phyloP scores from a whole-genome alignment of 306 rosid species.

The Prunus davidiana region DNA sequence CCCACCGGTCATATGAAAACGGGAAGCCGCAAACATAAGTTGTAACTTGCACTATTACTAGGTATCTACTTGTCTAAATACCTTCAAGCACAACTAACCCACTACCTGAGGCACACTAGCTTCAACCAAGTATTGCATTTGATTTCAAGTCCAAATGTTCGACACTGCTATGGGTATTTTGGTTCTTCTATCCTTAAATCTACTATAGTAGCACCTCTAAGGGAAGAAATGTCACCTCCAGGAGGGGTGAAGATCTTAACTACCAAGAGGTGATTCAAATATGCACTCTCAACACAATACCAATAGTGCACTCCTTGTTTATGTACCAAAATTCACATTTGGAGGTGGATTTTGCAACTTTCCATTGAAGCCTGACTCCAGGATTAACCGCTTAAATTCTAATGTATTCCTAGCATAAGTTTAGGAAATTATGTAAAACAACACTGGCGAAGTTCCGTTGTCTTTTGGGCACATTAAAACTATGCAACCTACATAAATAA shows the following conservation, averaged over 20 bases:
- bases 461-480: background rate
- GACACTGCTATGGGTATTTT: background rate
- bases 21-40: background rate
- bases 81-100: background rate
- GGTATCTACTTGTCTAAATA: background rate
- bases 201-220: background rate
- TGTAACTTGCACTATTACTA: background rate
- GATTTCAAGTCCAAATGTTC: background rate
- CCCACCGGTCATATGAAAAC: background rate
- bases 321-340: background rate
- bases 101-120: background rate
- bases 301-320: background rate
- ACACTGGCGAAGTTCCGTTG: background rate
- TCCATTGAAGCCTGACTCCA: background rate
- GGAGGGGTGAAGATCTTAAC: background rate
- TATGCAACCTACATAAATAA: background rate
- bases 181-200: background rate
- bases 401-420: background rate
- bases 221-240: background rate
- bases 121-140: background rate
- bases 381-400: background rate
- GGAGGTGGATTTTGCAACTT: background rate
- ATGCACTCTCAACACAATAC: background rate
- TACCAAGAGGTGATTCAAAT: background rate
- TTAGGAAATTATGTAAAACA: background rate